Evolutionary conservation across 2,329 filamentous ascomycete genomes (phyloP).

Genomic region (Eutypella sp.): DNA sequence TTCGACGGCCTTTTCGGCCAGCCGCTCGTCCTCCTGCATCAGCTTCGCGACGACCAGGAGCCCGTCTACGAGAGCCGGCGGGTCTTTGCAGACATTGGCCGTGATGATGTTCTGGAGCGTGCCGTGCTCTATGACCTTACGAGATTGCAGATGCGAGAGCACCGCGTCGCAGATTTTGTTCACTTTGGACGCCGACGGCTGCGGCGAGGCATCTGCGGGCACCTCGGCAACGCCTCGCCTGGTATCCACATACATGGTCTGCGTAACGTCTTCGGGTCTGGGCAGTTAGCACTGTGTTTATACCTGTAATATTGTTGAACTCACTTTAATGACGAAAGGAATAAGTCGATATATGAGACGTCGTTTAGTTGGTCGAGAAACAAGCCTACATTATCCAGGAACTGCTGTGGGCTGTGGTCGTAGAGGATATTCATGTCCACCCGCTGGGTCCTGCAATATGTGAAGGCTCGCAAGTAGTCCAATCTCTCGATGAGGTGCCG

Average conservation of each 20-base stretch:
- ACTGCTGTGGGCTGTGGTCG: slow-evolving; percentile 84
- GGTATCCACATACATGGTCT: slow-evolving; percentile 91
- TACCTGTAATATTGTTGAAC: slow-evolving; percentile 15
- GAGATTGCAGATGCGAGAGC: slow-evolving; percentile 58
- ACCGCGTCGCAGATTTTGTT: slow-evolving; percentile 87
- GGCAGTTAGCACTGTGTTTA: slow-evolving; percentile 22
- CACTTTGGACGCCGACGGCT: slow-evolving; percentile 54
- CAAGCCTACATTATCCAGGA: slow-evolving; percentile 67
- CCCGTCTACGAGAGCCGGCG: slow-evolving; percentile 84
- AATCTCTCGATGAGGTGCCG: slow-evolving; percentile 72
- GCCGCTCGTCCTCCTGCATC: slow-evolving; percentile 59
- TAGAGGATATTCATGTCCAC: slow-evolving; percentile 98
- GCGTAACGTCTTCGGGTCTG: slow-evolving; percentile 84
- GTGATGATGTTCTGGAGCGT: slow-evolving; percentile 85
- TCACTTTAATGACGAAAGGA: slow-evolving; percentile 78
- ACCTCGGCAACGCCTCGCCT: slow-evolving; percentile 37
- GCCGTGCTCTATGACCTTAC: slow-evolving; percentile 51
- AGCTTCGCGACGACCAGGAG: slow-evolving; percentile 73
- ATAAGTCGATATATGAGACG: slow-evolving; percentile 79
- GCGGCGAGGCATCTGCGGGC: slow-evolving; percentile 9
- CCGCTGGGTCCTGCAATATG: slow-evolving; percentile 83
- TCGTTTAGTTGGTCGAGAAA: slow-evolving; percentile 85
- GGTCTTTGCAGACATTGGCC: slow-evolving; percentile 87
- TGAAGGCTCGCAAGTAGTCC: slow-evolving; percentile 79
- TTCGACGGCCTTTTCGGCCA: slow-evolving; percentile 85